Conservation (phyloP, 306 rosid species). For the Fragaria iinumae region DNA sequence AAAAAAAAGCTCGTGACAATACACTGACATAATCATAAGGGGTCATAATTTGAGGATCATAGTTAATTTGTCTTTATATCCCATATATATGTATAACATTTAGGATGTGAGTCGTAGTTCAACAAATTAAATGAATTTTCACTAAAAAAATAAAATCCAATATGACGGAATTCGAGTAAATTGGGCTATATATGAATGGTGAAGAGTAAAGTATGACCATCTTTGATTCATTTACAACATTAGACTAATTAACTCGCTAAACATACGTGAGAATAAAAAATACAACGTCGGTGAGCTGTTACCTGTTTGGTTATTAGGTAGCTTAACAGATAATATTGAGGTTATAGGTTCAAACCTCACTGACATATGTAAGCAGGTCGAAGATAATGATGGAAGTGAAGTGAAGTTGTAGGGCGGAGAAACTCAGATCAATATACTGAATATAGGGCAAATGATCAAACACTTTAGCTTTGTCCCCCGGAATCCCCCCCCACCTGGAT, state of each 20-base stretch:
- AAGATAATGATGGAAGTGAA: too few species aligned
- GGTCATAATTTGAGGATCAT: conserved; percentile 9
- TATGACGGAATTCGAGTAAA: neutral
- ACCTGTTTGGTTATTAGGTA: too few species aligned
- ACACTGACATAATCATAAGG: conserved; percentile 36
- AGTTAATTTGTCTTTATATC: neutral
- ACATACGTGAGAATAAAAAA: neutral
- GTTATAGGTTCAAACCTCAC: too few species aligned
- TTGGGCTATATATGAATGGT: neutral
- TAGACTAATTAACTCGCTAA: too few species aligned
- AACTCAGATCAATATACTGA: neutral
- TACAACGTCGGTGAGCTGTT: too few species aligned
- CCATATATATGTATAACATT: neutral
- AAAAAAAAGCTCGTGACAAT: too few species aligned
- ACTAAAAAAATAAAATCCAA: neutral
- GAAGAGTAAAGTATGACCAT: neutral
- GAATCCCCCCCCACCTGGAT: neutral
- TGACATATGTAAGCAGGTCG: too few species aligned
- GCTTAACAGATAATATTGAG: too few species aligned
- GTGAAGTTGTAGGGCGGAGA: neutral
- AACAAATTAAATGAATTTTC: neutral
- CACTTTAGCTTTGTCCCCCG: neutral
- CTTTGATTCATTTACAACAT: too few species aligned
- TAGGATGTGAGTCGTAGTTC: neutral
- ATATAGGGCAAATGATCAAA: neutral